A percentile compares a stretch with the other conserved stretches of the same genome.
These are phyloP conservation scores for Hyparrhenia diplandra DNA, from an alignment of 176 grass and related monocot species.

Conservation along the genomic window DNA sequence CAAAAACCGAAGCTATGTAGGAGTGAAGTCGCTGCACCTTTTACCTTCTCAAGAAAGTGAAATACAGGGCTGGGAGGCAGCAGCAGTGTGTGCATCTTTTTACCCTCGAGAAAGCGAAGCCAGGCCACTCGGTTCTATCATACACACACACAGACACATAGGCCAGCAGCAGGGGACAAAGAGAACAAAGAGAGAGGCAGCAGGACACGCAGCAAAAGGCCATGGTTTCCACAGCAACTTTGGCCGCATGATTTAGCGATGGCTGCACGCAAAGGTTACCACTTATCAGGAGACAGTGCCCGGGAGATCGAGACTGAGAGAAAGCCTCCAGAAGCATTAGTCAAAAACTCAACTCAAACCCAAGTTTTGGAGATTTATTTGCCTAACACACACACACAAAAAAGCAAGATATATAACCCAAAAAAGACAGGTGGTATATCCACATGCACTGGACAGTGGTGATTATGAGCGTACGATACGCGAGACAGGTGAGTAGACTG, in stretches of 20 bases:
- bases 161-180: conserved; percentile 19
- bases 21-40: not conserved
- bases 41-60: not conserved
- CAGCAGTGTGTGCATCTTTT: not conserved
- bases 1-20: not conserved
- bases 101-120: not conserved
- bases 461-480: no score
- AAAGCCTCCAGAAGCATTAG: not conserved
- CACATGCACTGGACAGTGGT: no score
- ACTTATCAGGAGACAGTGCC: not conserved
- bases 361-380: no score
- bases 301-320: not conserved
- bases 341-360: not conserved
- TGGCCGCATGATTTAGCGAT: conserved; percentile 10
- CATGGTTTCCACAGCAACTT: conserved; percentile 8
- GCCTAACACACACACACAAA: no score
- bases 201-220: conserved; percentile 19
- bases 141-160: not conserved
- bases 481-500: not conserved
- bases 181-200: conserved; percentile 26
- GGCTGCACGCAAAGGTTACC: conserved; percentile 20
- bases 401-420: no score
- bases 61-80: not conserved
- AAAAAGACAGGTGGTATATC: no score
- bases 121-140: not conserved